Percentiles rank a stretch among this genome's conserved stretches.
phyloP scores from a whole-genome alignment of 2,329 filamentous ascomycete species.

The Dactylonectria estremocensis region DNA sequence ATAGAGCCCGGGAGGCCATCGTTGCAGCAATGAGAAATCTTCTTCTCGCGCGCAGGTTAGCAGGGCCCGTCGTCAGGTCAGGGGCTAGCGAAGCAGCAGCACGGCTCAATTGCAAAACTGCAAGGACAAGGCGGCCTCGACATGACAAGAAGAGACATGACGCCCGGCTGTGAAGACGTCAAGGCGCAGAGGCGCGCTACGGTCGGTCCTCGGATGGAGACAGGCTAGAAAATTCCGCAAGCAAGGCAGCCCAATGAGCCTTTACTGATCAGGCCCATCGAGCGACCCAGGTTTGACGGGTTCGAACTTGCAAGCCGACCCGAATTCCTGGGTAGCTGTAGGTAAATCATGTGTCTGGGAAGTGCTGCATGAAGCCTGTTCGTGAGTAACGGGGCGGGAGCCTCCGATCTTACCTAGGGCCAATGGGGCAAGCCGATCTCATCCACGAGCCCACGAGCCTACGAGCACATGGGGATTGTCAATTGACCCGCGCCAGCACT shows the following conservation, averaged over 20 bases:
- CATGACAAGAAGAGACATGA: conserved; percentile 10
- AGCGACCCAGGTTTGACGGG: conserved; percentile 35
- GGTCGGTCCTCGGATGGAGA: conserved; percentile 30
- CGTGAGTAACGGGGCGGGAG: conserved; percentile 41
- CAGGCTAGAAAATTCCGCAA: conserved; percentile 37
- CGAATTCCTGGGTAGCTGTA: conserved; percentile 47
- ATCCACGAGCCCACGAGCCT: conserved; percentile 34
- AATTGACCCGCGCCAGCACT: conserved; percentile 32
- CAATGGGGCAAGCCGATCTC: conserved; percentile 44
- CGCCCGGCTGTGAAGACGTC: conserved; percentile 22
- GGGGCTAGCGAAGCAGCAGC: conserved; percentile 18
- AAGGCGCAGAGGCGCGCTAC: conserved; percentile 34
- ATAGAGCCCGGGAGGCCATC: neutral
- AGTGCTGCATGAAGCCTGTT: conserved; percentile 46
- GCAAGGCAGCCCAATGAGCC: conserved; percentile 38
- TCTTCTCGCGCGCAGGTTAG: conserved; percentile 1
- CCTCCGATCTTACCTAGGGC: conserved; percentile 45
- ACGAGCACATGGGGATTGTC: conserved; percentile 34
- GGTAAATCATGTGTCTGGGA: conserved; percentile 52
- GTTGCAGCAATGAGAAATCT: conserved; percentile 17
- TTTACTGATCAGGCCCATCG: conserved; percentile 10
- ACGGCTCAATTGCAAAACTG: conserved; percentile 36
- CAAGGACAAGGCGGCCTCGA: conserved; percentile 26
- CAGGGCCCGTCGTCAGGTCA: neutral
- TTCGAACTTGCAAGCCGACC: conserved; percentile 36